Evolutionary conservation across 345 rosid species (phyloP).

Genomic region (Jatropha curcas): DNA sequence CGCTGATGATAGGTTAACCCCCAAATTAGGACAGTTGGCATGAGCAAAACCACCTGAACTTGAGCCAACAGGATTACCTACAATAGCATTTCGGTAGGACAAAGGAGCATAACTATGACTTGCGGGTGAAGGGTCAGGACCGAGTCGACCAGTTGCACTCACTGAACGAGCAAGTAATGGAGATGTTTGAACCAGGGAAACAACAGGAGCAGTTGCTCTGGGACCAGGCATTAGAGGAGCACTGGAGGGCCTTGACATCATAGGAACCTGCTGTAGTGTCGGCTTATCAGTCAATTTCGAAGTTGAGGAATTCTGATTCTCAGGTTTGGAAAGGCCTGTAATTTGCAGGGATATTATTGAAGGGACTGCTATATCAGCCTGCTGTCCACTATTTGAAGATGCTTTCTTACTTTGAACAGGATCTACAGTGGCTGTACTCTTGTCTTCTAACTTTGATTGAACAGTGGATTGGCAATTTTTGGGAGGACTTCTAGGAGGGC

Average conservation of each 20-base stretch:
- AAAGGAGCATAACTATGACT: conserved; percentile 60
- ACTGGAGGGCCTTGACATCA: conserved; percentile 85
- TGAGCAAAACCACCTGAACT: conserved; percentile 51
- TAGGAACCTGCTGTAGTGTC: conserved; percentile 40
- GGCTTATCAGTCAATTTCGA: conserved; percentile 49
- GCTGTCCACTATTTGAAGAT: conserved; percentile 41
- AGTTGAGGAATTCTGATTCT: conserved; percentile 43
- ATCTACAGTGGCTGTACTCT: conserved; percentile 36
- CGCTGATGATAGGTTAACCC: conserved; percentile 45
- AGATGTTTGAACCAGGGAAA: conserved; percentile 56
- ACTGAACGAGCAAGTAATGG: conserved; percentile 72
- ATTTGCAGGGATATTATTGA: conserved; percentile 35
- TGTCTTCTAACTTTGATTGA: conserved; percentile 51
- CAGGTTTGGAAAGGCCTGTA: conserved; percentile 38
- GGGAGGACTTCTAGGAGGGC: conserved; percentile 34
- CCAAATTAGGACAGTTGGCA: conserved; percentile 48
- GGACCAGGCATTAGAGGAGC: conserved; percentile 73
- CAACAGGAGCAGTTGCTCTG: conserved; percentile 50
- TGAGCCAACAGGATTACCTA: conserved; percentile 62
- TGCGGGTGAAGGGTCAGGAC: conserved; percentile 57
- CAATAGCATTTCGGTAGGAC: conserved; percentile 78
- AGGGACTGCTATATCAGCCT: conserved; percentile 41
- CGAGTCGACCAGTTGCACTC: conserved; percentile 81
- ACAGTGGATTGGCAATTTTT: conserved; percentile 30
- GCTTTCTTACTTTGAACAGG: conserved; percentile 40